A percentile compares a stretch with the other conserved stretches of the same genome.
Conservation (phyloP, 768 basidiomycete genomes). For the Rhodotorula kratochvilovae region DNA sequence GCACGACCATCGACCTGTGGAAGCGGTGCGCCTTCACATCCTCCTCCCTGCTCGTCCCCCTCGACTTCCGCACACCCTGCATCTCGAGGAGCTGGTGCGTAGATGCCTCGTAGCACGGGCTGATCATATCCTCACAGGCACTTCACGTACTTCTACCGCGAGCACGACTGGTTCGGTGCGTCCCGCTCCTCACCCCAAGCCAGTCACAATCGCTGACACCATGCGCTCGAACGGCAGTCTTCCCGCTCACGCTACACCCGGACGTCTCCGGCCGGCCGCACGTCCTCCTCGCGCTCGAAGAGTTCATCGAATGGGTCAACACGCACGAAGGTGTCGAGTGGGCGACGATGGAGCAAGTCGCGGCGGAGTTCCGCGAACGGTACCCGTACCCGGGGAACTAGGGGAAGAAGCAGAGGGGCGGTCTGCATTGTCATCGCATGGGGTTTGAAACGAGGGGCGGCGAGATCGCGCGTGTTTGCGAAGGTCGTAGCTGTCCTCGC, state of each 20-base stretch:
- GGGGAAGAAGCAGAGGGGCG: neutral
- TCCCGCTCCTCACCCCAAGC: no score
- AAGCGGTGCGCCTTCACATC: constrained; percentile 51
- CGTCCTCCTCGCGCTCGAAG: constrained; percentile 70
- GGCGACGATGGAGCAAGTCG: constrained; percentile 57
- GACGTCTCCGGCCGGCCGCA: constrained; percentile 70
- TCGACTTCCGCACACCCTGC: no score
- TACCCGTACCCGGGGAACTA: neutral
- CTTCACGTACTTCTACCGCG: constrained; percentile 61
- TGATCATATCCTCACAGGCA: constrained; percentile 43
- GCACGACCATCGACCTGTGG: constrained; percentile 68
- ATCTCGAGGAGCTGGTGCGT: neutral
- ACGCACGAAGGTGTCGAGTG: constrained; percentile 60
- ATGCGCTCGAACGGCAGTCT: no score
- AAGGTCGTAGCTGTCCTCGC: no score
- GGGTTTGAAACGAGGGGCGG: no score
- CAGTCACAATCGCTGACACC: no score
- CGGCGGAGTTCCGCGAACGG: constrained; percentile 22
- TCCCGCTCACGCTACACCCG: constrained; percentile 56
- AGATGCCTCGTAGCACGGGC: neutral
- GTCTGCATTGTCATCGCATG: no score
- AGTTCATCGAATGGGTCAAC: constrained; percentile 71
- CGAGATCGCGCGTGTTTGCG: no score
- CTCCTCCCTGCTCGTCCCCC: no score
- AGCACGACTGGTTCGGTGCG: constrained; percentile 21